These are phyloP conservation scores for Xylariaceae sp. DNA, from an alignment of 2,329 filamentous ascomycete genomes.

Conservation along the genomic window DNA sequence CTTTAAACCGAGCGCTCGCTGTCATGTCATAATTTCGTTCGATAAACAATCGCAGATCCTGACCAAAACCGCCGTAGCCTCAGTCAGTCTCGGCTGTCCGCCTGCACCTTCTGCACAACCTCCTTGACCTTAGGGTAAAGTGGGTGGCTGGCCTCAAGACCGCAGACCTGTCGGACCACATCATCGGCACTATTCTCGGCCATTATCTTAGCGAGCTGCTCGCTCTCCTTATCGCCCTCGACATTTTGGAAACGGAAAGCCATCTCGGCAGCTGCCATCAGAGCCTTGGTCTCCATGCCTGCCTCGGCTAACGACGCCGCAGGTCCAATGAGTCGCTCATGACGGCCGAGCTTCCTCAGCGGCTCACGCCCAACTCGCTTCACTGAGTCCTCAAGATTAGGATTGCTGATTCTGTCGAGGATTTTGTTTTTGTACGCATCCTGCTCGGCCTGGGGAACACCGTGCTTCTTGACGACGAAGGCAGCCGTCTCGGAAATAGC, in stretches of 20 bases:
- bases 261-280: slow-evolving; percentile 87
- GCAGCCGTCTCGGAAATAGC: slow-evolving; percentile 85
- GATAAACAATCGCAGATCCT: slow-evolving; percentile 29
- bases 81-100: slow-evolving; percentile 57
- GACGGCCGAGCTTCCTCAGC: slow-evolving; percentile 89
- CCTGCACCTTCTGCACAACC: slow-evolving; percentile 84
- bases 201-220: slow-evolving; percentile 85
- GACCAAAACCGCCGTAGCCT: neutral
- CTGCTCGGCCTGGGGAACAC: slow-evolving; percentile 76
- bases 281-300: slow-evolving; percentile 71
- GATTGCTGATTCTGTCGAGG: slow-evolving; percentile 90
- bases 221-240: slow-evolving; percentile 87
- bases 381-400: slow-evolving; percentile 87
- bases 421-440: slow-evolving; percentile 90
- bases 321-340: slow-evolving; percentile 94
- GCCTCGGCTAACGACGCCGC: slow-evolving; percentile 87
- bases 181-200: slow-evolving; percentile 73
- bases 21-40: slow-evolving; percentile 36
- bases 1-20: slow-evolving; percentile 34
- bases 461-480: slow-evolving; percentile 87
- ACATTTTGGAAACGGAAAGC: slow-evolving; percentile 95
- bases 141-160: slow-evolving; percentile 76
- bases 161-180: slow-evolving; percentile 81
- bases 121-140: slow-evolving; percentile 77
- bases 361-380: slow-evolving; percentile 96